These are phyloP conservation scores for Candida tetrigidarum DNA, from an alignment of 1,139 yeast genomes.

Conservation along the genomic window DNA sequence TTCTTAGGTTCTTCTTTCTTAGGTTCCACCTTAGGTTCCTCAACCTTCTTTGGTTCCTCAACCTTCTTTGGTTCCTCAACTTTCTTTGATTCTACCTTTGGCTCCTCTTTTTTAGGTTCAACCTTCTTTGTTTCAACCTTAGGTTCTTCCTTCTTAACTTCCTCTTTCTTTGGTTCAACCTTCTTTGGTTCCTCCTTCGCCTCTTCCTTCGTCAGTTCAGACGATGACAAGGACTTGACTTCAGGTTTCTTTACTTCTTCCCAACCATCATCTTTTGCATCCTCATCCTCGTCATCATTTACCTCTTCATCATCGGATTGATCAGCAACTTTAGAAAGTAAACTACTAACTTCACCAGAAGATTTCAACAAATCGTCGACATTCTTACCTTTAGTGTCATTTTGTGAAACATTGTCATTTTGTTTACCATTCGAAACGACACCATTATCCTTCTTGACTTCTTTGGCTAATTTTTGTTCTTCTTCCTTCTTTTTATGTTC, in stretches of 20 bases:
- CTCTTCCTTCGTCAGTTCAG: slow-evolving; percentile 15
- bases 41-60: slow-evolving; percentile 18
- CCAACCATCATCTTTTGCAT: slow-evolving; percentile 45
- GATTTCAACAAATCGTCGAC: slow-evolving; percentile 48
- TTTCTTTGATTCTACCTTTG: slow-evolving; percentile 19
- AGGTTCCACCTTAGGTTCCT: slow-evolving; percentile 19
- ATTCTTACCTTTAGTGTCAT: slow-evolving; percentile 19
- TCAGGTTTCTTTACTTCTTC: slow-evolving; percentile 44
- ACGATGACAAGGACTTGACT: slow-evolving; percentile 14
- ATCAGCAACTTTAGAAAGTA: slow-evolving; percentile 44
- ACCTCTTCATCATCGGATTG: slow-evolving; percentile 47
- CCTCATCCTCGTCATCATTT: slow-evolving; percentile 20
- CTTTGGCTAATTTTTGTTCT: slow-evolving; percentile 13
- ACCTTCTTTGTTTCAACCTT: slow-evolving; percentile 20
- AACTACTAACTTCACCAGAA: slow-evolving; percentile 39
- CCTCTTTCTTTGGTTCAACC: slow-evolving; percentile 19
- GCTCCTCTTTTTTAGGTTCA: slow-evolving; percentile 17
- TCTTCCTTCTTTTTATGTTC: slow-evolving; percentile 20
- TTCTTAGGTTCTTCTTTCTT: slow-evolving; percentile 17
- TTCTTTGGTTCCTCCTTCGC: slow-evolving; percentile 20
- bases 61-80: slow-evolving; percentile 19
- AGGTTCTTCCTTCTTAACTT: slow-evolving; percentile 12
- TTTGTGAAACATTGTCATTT: slow-evolving; percentile 13
- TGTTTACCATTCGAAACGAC: slow-evolving; percentile 14
- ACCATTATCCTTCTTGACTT: slow-evolving; percentile 16